A percentile compares a stretch with the other conserved stretches of the same genome.
Evolutionary conservation across 768 basidiomycete genomes (phyloP).

Genomic region (Hericium erinaceus): DNA sequence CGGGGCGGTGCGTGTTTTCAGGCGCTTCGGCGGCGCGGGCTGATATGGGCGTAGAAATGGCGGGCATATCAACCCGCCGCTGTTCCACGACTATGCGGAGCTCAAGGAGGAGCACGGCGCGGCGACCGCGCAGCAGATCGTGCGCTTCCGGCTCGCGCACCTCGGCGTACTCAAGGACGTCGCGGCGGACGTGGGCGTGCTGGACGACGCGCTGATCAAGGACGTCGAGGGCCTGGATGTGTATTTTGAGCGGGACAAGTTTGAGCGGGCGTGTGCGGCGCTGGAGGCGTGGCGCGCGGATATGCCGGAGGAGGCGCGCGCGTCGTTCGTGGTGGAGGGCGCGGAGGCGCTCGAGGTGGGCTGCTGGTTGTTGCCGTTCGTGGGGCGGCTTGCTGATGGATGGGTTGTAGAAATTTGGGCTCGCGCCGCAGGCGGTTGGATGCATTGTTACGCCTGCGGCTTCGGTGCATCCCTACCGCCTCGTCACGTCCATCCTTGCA

Average conservation of each 20-base stretch:
- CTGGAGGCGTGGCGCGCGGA: conserved; percentile 38
- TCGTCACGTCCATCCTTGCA: conserved; percentile 49
- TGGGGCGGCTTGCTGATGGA: not conserved
- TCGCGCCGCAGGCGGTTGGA: conserved; percentile 37
- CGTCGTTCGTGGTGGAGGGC: conserved; percentile 21
- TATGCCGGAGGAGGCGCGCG: conserved; percentile 37
- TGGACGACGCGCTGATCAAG: conserved; percentile 47
- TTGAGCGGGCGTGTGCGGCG: conserved; percentile 32
- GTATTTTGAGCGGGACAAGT: conserved; percentile 34
- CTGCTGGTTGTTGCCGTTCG: not conserved
- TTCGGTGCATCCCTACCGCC: conserved; percentile 61
- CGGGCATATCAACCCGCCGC: conserved; percentile 52
- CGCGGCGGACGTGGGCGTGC: conserved; percentile 44
- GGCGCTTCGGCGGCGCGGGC: not conserved
- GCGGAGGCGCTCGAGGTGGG: conserved; percentile 27
- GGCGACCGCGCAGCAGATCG: conserved; percentile 38
- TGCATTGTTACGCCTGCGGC: conserved; percentile 47
- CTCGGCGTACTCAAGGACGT: conserved; percentile 36
- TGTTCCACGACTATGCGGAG: conserved; percentile 48
- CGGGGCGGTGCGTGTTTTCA: conserved; percentile 43
- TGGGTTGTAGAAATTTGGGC: conserved; percentile 35
- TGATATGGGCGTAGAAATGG: conserved; percentile 43
- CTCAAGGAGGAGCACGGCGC: conserved; percentile 39
- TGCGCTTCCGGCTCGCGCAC: conserved; percentile 56
- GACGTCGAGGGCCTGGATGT: conserved; percentile 52